Base-by-base conservation (phyloP, 805 yeast genomes). In the Saccharomyces jurei region DNA sequence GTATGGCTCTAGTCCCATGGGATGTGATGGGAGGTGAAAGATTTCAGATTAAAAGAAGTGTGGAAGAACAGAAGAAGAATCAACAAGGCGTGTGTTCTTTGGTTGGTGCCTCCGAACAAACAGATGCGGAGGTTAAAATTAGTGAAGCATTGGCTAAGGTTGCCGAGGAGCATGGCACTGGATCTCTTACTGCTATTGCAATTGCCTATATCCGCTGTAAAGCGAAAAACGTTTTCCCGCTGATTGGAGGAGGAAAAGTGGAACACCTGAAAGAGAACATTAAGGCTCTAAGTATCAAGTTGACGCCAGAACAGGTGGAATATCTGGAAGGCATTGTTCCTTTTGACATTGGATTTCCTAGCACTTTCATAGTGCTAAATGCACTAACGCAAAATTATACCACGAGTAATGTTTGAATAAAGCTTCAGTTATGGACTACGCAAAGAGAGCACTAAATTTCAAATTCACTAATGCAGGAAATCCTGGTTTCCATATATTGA, bases 1-100 rank as follows among this genome's bases (percentile, higher is more conserved):
- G 66, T 6, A 62, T 62, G 66, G 66, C 63, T 4, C 53, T 62
- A 3, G 60, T 52, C 2, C 66, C 66, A 9, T 63, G 65, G 65
- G 66, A 55, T 36, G 60, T 56, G 3, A 46, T 63, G 22, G 65
- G 66, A 11, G 55, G 58, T 10, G 66, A 66, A 6, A 49, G 52
- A 28, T 63, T 63, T 56, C 56, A 60, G 52, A 59, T 57, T 6
- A 52, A 50, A 31, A 53, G 58, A 54, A 52, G 52, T 8, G 29
- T 62, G 21, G 63, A 61, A 47, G 60, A 57, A 31, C 51, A 49
- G 13, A 54, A 57, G 51, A 50, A 52, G 49, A 26, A 21, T 27
- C 60, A 61, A 31, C 61, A 57, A 46, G 36, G 48, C n/a, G 22
- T 59, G 50, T 53, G 57, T 36, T 6, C 60, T 30, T 27, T 27